Evolutionary conservation across 768 basidiomycete genomes (phyloP).

Genomic region (Termitomyces heimii): DNA sequence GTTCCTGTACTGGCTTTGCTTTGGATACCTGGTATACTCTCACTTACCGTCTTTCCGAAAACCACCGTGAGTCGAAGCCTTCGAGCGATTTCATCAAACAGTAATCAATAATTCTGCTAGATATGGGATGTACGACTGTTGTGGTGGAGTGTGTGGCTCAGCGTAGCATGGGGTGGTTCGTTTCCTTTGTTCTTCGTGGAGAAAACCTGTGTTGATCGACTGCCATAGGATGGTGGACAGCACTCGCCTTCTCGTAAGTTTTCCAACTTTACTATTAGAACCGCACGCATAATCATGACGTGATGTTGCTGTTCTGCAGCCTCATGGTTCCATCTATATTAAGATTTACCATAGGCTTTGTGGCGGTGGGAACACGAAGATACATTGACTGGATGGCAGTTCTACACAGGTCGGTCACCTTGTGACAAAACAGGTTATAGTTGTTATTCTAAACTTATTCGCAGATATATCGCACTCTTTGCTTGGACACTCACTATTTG

Average conservation of each 20-base stretch:
- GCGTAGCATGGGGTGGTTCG: conserved; percentile 71
- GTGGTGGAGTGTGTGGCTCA: conserved; percentile 86
- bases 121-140: conserved; percentile 56
- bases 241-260: conserved; percentile 58
- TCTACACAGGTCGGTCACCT: conserved; percentile 43
- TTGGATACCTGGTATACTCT: conserved; percentile 75
- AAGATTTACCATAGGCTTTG: conserved; percentile 61
- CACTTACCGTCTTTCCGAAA: conserved; percentile 40
- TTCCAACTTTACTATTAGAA: neutral
- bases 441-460: neutral
- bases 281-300: neutral
- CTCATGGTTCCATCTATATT: conserved; percentile 47
- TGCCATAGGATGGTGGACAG: conserved; percentile 67
- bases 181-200: conserved; percentile 10
- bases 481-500: conserved; percentile 62
- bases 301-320: conserved; percentile 23
- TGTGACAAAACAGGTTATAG: neutral
- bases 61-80: conserved; percentile 33
- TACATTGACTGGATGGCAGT: conserved; percentile 79
- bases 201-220: neutral
- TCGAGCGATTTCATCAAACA: neutral
- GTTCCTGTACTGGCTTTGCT: conserved; percentile 60
- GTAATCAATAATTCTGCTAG: conserved; percentile 18
- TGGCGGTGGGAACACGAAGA: conserved; percentile 63
- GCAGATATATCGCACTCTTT: conserved; percentile 58